phyloP scores from a whole-genome alignment of 1,284 basidiomycete species.

The Sanghuangporus sanghuang region DNA sequence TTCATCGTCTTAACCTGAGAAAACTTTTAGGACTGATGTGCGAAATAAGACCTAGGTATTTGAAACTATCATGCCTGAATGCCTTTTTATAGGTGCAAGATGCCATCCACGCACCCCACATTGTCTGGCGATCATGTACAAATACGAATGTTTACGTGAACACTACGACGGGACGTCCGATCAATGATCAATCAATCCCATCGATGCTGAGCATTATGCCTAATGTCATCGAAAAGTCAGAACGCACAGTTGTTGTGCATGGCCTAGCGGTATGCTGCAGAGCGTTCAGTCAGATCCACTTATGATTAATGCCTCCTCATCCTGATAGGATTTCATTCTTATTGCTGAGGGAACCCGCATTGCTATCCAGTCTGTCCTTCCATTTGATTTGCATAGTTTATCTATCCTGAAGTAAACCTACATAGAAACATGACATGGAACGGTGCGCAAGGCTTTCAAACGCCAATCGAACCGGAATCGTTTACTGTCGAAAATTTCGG shows the following conservation, averaged over 20 bases:
- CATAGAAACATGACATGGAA: constrained; percentile 36
- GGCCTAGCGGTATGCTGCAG: constrained; percentile 23
- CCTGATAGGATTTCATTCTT: constrained; percentile 45
- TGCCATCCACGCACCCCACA: constrained; percentile 55
- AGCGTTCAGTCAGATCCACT: background rate
- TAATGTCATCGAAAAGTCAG: constrained; percentile 36
- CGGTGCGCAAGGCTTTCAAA: constrained; percentile 36
- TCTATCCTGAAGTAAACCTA: background rate
- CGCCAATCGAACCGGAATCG: constrained; percentile 31
- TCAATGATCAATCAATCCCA: constrained; percentile 32
- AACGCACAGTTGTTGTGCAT: constrained; percentile 33
- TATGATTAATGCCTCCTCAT: background rate
- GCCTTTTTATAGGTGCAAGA: constrained; percentile 41
- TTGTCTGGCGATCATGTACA: constrained; percentile 46
- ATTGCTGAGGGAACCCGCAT: constrained; percentile 55
- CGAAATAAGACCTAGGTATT: background rate
- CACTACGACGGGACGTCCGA: constrained; percentile 26
- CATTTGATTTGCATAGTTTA: constrained; percentile 19
- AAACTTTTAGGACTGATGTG: constrained; percentile 34
- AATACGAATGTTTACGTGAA: constrained; percentile 42
- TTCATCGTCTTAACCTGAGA: no score
- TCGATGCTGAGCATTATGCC: constrained; percentile 34
- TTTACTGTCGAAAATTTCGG: constrained; percentile 34
- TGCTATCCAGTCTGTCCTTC: constrained; percentile 39
- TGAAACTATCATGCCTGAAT: background rate